Conservation (phyloP, 257 asterid genomes). For the Solanum rostratum region DNA sequence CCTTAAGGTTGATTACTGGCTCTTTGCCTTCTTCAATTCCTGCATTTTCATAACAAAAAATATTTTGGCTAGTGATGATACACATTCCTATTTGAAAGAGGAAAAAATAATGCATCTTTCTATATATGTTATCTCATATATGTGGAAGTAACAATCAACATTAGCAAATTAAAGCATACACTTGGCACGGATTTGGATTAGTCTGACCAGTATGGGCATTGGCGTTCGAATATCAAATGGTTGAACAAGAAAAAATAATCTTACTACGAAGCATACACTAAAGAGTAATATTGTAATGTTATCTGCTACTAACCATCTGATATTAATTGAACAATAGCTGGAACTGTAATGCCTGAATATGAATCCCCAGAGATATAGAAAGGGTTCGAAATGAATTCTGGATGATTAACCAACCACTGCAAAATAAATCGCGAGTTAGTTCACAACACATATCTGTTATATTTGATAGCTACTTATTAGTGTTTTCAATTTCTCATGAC, state of each 20-base stretch:
- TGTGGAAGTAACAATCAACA: neutral
- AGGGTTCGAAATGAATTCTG: slow-evolving; percentile 10
- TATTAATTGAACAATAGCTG: slow-evolving; percentile 18
- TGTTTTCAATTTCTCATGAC: neutral
- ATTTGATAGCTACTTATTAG: neutral
- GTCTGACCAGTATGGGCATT: neutral
- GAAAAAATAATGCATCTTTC: neutral
- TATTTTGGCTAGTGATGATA: neutral
- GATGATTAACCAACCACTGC: slow-evolving; percentile 33
- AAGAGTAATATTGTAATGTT: neutral
- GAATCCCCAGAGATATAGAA: slow-evolving; percentile 32
- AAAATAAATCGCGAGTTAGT: neutral
- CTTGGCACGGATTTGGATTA: neutral
- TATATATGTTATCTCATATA: neutral
- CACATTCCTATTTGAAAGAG: neutral
- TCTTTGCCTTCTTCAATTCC: slow-evolving; percentile 27
- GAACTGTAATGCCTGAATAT: slow-evolving; percentile 21
- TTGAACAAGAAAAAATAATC: too few relatives aligned
- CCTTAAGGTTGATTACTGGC: slow-evolving; percentile 28
- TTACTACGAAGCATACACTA: too few relatives aligned
- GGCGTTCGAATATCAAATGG: neutral
- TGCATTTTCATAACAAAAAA: neutral
- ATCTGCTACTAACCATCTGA: slow-evolving; percentile 4
- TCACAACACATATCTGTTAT: neutral
- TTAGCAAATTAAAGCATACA: neutral